Base-by-base conservation (phyloP, 2,329 filamentous ascomycete genomes). In the Epichloe sylvatica region DNA sequence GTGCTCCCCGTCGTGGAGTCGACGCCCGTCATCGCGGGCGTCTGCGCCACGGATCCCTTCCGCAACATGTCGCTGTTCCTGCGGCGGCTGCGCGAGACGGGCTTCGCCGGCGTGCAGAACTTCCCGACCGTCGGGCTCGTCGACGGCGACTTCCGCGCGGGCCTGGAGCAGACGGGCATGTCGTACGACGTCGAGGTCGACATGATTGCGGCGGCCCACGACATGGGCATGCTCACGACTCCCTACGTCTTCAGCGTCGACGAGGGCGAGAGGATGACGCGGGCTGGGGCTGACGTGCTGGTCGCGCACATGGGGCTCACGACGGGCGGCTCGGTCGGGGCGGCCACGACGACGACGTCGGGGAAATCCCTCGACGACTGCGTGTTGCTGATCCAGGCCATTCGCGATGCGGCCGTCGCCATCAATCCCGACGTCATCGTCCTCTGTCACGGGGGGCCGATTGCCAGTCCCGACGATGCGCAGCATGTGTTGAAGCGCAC, bases 131-230 rank as follows among this genome's bases (percentile, higher is more conserved):
- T 86, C 2, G 83, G 83, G 0, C 66, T 86, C 21, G 80, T 86
- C 36, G 83, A 86, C 61, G 82, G 81, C 1, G 71, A 71, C 12
- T 86, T 86, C 60, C 73, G 83, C 12, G 70, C 72, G 21, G 81
- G 82, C 55, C 70, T 87, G 2, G 83, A 86, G 59, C 81, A 85
- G 62, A 86, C 82, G 1, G 81, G 78, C 8, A 86, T 86, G 81
- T 76, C 77, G 1, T 86, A 80, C 58, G 74, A 73, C 15, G 65
- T 72, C 7, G 83, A 87, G 59, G 81, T 86, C 2, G 78, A 81
- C 46, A 78, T 85, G 72, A 73, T 86, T 43, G 69, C 70, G 9
- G 57, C 70, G n/a, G 83, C 83, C 2, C 74, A 71, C 42, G 65
- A 71, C 40, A 64, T 82, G 64, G 80, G 74, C 30, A 64, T 86